Percentiles rank a stretch among this genome's conserved stretches.
These are phyloP conservation scores for Ascochyta pisi DNA, from an alignment of 2,329 filamentous ascomycete species.

Conservation along the genomic window DNA sequence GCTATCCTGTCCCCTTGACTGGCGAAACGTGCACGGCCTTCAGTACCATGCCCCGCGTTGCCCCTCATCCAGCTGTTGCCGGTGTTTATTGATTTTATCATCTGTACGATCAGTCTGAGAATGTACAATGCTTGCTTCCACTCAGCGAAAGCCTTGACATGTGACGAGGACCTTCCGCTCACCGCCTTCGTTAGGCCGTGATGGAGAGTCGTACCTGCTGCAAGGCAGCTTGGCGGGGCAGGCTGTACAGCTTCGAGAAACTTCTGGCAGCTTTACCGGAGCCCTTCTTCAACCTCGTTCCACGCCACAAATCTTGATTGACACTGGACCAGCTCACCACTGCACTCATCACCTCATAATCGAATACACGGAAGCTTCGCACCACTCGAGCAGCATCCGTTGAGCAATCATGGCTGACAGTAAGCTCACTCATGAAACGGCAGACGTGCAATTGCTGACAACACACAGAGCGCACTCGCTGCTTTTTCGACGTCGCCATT, in stretches of 20 bases:
- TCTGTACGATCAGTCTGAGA: neutral
- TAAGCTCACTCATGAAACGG: conserved; percentile 11
- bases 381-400: conserved; percentile 1
- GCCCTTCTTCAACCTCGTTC: conserved; percentile 33
- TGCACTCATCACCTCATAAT: neutral
- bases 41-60: conserved; percentile 32
- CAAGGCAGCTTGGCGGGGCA: conserved; percentile 32
- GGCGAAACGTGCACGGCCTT: neutral
- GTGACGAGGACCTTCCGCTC: neutral
- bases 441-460: conserved; percentile 11
- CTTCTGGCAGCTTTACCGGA: conserved; percentile 40
- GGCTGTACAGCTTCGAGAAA: conserved; percentile 34
- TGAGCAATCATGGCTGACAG: conserved; percentile 37
- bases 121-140: neutral
- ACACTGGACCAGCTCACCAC: neutral
- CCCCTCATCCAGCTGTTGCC: conserved; percentile 29
- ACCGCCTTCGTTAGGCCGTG: neutral
- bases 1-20: too few species aligned
- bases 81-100: conserved; percentile 14
- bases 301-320: conserved; percentile 9
- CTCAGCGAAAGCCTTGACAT: neutral
- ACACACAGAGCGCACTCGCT: conserved; percentile 70
- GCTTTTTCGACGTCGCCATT: conserved; percentile 93
- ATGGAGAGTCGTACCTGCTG: conserved; percentile 13
- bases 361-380: neutral